Percentiles rank a stretch among this genome's conserved stretches.
Evolutionary conservation across 2,329 filamentous ascomycete species (phyloP).

Genomic region (Stenocarpella maydis): DNA sequence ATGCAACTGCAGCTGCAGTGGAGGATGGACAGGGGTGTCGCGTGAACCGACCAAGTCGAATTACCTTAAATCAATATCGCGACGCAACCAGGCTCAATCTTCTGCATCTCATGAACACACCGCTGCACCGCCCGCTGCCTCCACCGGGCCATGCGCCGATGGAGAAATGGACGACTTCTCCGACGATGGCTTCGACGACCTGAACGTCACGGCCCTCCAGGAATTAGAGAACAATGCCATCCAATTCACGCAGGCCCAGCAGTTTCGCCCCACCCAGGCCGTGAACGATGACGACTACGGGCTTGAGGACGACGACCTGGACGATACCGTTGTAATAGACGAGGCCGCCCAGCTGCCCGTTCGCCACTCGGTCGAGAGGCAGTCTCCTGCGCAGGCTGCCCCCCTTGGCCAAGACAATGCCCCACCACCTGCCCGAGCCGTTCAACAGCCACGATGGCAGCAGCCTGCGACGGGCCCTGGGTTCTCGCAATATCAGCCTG

Average conservation of each 20-base stretch:
- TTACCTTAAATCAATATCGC: background rate
- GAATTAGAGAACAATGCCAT: conserved; percentile 72
- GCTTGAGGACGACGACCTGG: conserved; percentile 66
- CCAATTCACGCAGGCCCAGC: conserved; percentile 63
- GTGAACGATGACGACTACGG: conserved; percentile 47
- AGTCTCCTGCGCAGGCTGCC: conserved; percentile 46
- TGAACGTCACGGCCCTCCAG: conserved; percentile 64
- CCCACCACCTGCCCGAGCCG: background rate
- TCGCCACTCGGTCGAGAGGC: conserved; percentile 47
- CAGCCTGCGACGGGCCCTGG: conserved; percentile 31
- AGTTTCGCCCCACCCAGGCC: conserved; percentile 41
- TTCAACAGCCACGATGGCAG: conserved; percentile 34
- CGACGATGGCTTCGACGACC: conserved; percentile 69
- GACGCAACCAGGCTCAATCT: background rate
- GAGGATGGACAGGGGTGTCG: background rate
- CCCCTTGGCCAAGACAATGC: conserved; percentile 26
- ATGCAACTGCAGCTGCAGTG: conserved; percentile 2
- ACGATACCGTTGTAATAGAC: conserved; percentile 65
- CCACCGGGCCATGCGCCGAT: conserved; percentile 12
- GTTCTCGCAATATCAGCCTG: conserved; percentile 26
- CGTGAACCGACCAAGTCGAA: conserved; percentile 2
- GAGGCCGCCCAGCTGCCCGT: conserved; percentile 51
- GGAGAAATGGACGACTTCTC: conserved; percentile 65
- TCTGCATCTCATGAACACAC: background rate
- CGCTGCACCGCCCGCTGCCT: background rate